phyloP scores from a whole-genome alignment of 306 rosid genomes.

The Cucumis melo region DNA sequence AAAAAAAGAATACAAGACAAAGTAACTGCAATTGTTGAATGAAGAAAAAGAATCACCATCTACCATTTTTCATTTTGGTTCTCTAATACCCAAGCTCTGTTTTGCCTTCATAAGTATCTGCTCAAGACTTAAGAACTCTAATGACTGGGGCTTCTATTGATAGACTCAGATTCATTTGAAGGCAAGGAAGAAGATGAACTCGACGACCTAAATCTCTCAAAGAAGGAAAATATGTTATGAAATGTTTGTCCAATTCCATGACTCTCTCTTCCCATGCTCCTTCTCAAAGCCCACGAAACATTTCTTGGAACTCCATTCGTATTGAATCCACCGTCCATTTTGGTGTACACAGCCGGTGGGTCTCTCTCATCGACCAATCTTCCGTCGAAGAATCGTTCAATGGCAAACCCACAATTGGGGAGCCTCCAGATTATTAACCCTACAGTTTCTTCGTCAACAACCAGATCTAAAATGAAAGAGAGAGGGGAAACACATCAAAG shows the following conservation, averaged over 20 bases:
- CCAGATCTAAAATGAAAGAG: no score
- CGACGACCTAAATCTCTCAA: constrained; percentile 32
- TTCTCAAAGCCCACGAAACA: constrained; percentile 28
- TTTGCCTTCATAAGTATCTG: constrained; percentile 38
- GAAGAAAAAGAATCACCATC: constrained; percentile 4
- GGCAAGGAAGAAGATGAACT: constrained; percentile 13
- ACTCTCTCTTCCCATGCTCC: constrained; percentile 44
- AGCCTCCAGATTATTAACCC: no score
- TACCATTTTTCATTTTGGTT: constrained; percentile 25
- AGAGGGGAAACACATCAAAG: no score
- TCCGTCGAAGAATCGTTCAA: no score
- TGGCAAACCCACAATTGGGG: no score
- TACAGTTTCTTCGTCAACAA: no score
- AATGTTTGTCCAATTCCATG: constrained; percentile 50
- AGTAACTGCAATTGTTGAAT: constrained; percentile 10
- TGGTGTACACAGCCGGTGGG: constrained; percentile 62
- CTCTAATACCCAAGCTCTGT: constrained; percentile 43
- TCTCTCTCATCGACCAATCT: constrained; percentile 54
- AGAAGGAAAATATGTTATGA: constrained; percentile 47
- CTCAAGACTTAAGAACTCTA: no score
- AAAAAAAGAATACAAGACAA: neutral
- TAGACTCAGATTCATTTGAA: constrained; percentile 26
- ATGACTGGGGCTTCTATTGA: no score
- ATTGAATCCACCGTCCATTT: constrained; percentile 67
- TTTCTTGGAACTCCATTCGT: constrained; percentile 47